phyloP scores from a whole-genome alignment of 2,329 filamentous ascomycete genomes.

The Purpureocillium lavendulum region DNA sequence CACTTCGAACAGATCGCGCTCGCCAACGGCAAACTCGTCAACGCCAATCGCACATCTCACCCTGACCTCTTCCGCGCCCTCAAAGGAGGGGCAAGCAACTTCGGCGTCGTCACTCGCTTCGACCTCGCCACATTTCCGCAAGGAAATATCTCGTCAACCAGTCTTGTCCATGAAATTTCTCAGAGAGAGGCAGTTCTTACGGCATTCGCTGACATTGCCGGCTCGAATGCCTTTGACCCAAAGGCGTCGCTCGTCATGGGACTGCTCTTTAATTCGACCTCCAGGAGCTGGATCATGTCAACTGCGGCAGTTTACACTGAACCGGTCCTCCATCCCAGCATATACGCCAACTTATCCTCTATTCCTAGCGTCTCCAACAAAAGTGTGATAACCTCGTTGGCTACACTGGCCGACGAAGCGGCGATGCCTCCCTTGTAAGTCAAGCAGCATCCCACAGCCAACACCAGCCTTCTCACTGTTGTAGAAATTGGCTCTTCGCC shows the following conservation, averaged over 20 bases:
- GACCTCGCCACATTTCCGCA: slow-evolving; percentile 19
- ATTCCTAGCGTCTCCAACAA: too few relatives aligned
- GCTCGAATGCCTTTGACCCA: not conserved
- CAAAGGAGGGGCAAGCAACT: slow-evolving; percentile 34
- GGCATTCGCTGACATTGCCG: slow-evolving; percentile 1
- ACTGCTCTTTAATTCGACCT: slow-evolving; percentile 1
- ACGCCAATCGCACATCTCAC: slow-evolving; percentile 19
- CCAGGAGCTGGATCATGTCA: not conserved
- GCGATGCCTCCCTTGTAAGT: too few relatives aligned
- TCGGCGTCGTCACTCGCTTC: slow-evolving; percentile 25
- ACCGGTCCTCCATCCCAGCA: not conserved
- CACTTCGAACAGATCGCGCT: slow-evolving; percentile 15
- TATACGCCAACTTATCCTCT: too few relatives aligned
- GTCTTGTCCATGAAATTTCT: slow-evolving; percentile 2
- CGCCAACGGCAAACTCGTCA: slow-evolving; percentile 33
- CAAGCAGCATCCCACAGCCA: too few relatives aligned
- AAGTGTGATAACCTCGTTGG: too few relatives aligned
- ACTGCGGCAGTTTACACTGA: slow-evolving; percentile 2
- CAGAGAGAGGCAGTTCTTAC: not conserved
- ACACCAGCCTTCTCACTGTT: too few relatives aligned
- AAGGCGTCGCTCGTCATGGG: slow-evolving; percentile 1
- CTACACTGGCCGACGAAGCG: too few relatives aligned
- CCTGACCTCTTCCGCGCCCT: slow-evolving; percentile 35
- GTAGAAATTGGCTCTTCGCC: too few relatives aligned
- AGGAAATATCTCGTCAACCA: slow-evolving; percentile 2